Percentiles rank a stretch among this genome's conserved stretches.
These are phyloP conservation scores for Sophora flavescens DNA, from an alignment of 306 rosid species.

Conservation along the genomic window DNA sequence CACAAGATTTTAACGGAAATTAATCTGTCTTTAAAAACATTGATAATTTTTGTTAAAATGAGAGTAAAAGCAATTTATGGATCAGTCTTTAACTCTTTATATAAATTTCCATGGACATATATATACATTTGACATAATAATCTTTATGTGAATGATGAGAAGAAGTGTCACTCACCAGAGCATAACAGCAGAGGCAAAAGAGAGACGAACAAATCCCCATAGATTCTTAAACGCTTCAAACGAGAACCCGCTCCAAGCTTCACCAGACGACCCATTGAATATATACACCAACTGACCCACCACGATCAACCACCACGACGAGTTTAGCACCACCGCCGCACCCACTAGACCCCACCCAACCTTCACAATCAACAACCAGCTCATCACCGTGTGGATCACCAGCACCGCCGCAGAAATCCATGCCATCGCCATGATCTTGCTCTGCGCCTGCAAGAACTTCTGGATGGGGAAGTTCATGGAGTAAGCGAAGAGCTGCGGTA, in stretches of 20 bases:
- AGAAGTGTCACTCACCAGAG: constrained; percentile 10
- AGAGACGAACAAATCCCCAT: constrained; percentile 47
- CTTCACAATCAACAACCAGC: constrained; percentile 77
- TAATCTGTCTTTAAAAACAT: not conserved
- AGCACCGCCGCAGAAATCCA: constrained; percentile 59
- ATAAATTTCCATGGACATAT: too few relatives aligned
- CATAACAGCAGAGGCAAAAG: constrained; percentile 35
- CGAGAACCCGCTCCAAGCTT: constrained; percentile 74
- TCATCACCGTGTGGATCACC: constrained; percentile 67
- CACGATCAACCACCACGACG: constrained; percentile 78
- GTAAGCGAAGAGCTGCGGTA: constrained; percentile 88
- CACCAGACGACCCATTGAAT: constrained; percentile 54
- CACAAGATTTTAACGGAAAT: not conserved
- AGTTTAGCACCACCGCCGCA: constrained; percentile 69
- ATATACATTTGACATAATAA: too few relatives aligned
- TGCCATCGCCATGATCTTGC: constrained; percentile 88
- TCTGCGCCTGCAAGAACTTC: constrained; percentile 87
- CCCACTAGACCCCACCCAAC: constrained; percentile 74
- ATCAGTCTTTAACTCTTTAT: not conserved
- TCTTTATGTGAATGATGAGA: not conserved
- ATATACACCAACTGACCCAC: constrained; percentile 61
- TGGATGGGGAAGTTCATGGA: constrained; percentile 72
- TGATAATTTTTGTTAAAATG: not conserved
- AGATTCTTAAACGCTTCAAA: constrained; percentile 63
- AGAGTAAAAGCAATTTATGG: too few relatives aligned